A percentile compares a stretch with the other conserved stretches of the same genome.
phyloP scores from a whole-genome alignment of 192 early-diverging fungal species.

The Coemansia sp. region DNA sequence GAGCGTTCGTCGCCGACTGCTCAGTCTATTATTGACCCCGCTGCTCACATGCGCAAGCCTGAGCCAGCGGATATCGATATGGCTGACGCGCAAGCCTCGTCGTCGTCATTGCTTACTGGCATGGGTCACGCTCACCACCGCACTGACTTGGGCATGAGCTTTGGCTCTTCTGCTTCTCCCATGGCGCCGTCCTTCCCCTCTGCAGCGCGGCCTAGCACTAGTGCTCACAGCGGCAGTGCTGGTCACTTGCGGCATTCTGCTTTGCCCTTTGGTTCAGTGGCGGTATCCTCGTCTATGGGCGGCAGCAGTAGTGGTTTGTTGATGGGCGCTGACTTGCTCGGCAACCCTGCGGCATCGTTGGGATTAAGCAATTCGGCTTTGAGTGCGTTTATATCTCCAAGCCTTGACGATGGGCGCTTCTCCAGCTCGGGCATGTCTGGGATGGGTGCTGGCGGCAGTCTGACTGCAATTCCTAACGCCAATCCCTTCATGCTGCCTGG shows the following conservation, averaged over 20 bases:
- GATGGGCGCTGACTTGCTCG: slow-evolving; percentile 36
- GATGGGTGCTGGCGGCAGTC: background rate
- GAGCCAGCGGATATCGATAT: slow-evolving; percentile 22
- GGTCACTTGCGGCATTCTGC: background rate
- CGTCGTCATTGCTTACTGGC: slow-evolving; percentile 2
- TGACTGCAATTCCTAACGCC: slow-evolving; percentile 44
- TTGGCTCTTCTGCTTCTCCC: background rate
- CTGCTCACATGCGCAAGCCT: slow-evolving; percentile 20
- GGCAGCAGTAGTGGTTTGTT: slow-evolving; percentile 34
- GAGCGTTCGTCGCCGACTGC: slow-evolving; percentile 22
- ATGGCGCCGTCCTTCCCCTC: background rate
- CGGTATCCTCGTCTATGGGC: background rate
- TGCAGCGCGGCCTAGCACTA: background rate
- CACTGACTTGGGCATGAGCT: background rate
- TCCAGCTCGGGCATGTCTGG: slow-evolving; percentile 13
- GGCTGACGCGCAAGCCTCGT: slow-evolving; percentile 13
- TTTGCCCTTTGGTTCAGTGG: background rate
- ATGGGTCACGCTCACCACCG: slow-evolving; percentile 12
- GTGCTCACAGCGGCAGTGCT: background rate
- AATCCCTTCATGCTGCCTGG: slow-evolving; percentile 58
- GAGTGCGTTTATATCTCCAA: slow-evolving; percentile 31
- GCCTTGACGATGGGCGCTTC: slow-evolving; percentile 13
- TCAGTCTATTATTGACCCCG: slow-evolving; percentile 10
- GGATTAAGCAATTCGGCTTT: slow-evolving; percentile 30
- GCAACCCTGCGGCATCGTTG: slow-evolving; percentile 19